Percentiles rank a stretch among this genome's conserved stretches.
phyloP scores from a whole-genome alignment of 805 yeast genomes.

The Yarrowia sp. region DNA sequence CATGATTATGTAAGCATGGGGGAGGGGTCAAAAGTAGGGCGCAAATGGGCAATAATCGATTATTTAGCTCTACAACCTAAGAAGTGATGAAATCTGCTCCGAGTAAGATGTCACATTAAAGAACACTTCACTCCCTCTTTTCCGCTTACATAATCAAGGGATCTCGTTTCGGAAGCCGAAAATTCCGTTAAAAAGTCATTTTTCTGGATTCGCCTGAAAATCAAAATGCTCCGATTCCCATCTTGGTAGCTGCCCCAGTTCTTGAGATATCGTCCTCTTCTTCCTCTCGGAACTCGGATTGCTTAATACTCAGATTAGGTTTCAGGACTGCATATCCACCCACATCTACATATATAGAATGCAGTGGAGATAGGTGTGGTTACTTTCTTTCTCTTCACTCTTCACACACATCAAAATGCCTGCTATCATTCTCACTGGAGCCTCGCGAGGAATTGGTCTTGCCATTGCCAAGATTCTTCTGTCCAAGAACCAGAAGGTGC shows the following conservation, averaged over 20 bases:
- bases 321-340: background rate
- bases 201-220: no score
- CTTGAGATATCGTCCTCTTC: background rate
- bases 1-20: no score
- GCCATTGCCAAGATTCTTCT: conserved; percentile 66
- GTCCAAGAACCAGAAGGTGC: conserved; percentile 54
- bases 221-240: no score
- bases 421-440: conserved; percentile 51
- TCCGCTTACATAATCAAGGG: no score
- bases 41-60: no score
- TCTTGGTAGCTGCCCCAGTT: background rate
- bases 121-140: no score
- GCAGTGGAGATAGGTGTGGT: background rate
- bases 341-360: background rate
- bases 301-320: background rate
- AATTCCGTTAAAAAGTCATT: no score
- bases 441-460: conserved; percentile 75
- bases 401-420: conserved; percentile 22
- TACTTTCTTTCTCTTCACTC: background rate
- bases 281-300: conserved; percentile 11
- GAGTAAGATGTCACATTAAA: no score
- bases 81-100: no score
- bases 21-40: no score
- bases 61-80: no score
- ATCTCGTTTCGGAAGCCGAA: no score